Conservation (phyloP, 1,284 basidiomycete genomes). For the Peniophora sp. region DNA sequence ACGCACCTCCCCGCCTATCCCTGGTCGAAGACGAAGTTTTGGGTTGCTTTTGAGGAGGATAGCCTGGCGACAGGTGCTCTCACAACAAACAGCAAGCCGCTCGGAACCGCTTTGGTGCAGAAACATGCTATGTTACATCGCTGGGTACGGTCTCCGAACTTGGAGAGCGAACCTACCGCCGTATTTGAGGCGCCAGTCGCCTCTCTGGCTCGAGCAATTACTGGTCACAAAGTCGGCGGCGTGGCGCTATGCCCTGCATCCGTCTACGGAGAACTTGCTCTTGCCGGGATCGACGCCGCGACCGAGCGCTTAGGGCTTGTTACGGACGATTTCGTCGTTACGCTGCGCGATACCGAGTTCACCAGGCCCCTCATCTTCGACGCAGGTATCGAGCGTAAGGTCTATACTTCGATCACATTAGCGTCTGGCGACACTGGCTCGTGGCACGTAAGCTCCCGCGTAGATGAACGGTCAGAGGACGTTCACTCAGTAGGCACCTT, state of each 20-base stretch:
- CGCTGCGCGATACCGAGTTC: constrained; percentile 39
- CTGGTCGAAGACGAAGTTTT: constrained; percentile 47
- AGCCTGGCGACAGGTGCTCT: not conserved
- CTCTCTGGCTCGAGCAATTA: constrained; percentile 36
- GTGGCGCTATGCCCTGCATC: constrained; percentile 61
- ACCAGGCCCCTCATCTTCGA: constrained; percentile 46
- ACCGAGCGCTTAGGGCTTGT: constrained; percentile 22
- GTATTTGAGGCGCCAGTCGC: constrained; percentile 47
- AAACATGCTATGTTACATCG: constrained; percentile 32
- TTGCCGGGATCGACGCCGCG: constrained; percentile 33
- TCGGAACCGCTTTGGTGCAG: constrained; percentile 5
- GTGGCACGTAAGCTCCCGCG: constrained; percentile 38
- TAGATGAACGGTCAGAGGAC: constrained; percentile 22
- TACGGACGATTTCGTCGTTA: constrained; percentile 24
- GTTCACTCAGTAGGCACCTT: constrained; percentile 44
- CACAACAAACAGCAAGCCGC: not conserved
- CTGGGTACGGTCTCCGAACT: constrained; percentile 36
- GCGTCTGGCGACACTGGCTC: constrained; percentile 27
- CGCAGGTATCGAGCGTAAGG: constrained; percentile 19
- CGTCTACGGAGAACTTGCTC: constrained; percentile 52
- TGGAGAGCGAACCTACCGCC: constrained; percentile 30
- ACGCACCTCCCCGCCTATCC: constrained; percentile 55
- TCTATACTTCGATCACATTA: constrained; percentile 35
- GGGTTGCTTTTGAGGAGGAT: constrained; percentile 40
- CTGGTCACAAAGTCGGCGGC: constrained; percentile 52